Evolutionary conservation across 2,329 filamentous ascomycete species (phyloP), one percentile per base, ranked within the genome.

Genomic region (Fusarium virguliforme): DNA sequence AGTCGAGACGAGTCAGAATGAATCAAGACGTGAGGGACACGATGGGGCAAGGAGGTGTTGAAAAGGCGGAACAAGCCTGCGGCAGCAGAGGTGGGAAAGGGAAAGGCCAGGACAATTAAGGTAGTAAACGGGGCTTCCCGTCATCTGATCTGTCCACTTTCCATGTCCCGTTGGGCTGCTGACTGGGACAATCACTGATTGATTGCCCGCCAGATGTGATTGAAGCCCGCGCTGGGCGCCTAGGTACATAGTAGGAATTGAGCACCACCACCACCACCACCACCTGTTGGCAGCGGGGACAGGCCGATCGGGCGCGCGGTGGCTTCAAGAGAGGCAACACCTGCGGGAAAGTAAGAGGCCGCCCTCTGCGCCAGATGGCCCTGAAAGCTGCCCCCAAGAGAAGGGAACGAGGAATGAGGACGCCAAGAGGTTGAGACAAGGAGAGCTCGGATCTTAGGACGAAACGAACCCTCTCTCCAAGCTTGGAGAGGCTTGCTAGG

Each of bases 161-260:
- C 46, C 40, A 50, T 74, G 41, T 56, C 35, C 34, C 50, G 60
- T 65, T 70, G 61, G 63, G 60, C 68, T 64, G 68, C 72, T 74
- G 65, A 63, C 64, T 62, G 10, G 57, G 32, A 30, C 15, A 18
- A 3, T 18, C 18, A 18, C 18, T 48, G 43, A 48, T 48, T 48
- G 43, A 48, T 48, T 30, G 43, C 43, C 26, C 51, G 51, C 57
- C 64, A 61, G 63, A 72, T 75, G 73, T 75, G 73, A 75, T 70
- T 18, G 53, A 71, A 75, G 70, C 35, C 55, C 65, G 32, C 48
- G 60, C 63, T 70, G 73, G 73, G 73, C 73, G 73, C 73, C 71
- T 75, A 75, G 18, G 18, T 18, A 18, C 18, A 18, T 18, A 18
- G 18, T 18, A 18, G 63, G 68, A 68, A 60, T 37, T 48, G 30